phyloP scores from a whole-genome alignment of 2,329 filamentous ascomycete species.

The Monosporascus sp. region DNA sequence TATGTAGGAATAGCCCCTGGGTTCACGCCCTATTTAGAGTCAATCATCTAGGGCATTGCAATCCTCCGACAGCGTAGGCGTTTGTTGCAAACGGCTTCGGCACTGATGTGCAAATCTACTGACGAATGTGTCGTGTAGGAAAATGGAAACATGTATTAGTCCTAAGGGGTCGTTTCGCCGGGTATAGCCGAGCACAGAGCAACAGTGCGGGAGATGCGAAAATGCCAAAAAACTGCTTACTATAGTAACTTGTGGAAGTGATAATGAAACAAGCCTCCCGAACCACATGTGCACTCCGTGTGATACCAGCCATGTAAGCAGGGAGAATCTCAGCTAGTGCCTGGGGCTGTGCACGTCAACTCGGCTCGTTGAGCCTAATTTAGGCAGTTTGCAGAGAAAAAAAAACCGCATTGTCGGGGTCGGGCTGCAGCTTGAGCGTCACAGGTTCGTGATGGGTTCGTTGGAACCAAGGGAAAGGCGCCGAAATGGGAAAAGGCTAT shows the following conservation, averaged over 20 bases:
- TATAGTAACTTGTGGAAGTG: background rate
- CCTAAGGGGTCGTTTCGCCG: too few relatives aligned
- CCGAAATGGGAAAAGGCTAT: conserved; percentile 9
- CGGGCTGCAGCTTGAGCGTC: background rate
- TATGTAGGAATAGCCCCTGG: background rate
- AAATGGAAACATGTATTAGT: too few relatives aligned
- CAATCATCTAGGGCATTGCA: background rate
- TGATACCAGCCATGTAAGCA: background rate
- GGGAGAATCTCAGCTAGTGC: background rate
- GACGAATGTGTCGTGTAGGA: too few relatives aligned
- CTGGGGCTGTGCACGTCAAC: background rate
- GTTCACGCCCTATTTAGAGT: background rate
- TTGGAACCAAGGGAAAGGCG: background rate
- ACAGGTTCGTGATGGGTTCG: background rate
- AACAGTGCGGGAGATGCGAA: too few relatives aligned
- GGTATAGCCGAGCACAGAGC: too few relatives aligned
- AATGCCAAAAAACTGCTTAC: too few relatives aligned
- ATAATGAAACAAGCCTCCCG: background rate
- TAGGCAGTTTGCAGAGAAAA: background rate
- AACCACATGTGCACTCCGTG: background rate
- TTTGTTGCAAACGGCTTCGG: background rate
- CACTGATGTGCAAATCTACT: background rate
- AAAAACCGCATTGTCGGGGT: background rate
- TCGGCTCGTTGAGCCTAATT: background rate
- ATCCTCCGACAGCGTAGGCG: too few relatives aligned